phyloP scores from a whole-genome alignment of 805 yeast genomes.

The Hanseniaspora hatyaiensis region DNA sequence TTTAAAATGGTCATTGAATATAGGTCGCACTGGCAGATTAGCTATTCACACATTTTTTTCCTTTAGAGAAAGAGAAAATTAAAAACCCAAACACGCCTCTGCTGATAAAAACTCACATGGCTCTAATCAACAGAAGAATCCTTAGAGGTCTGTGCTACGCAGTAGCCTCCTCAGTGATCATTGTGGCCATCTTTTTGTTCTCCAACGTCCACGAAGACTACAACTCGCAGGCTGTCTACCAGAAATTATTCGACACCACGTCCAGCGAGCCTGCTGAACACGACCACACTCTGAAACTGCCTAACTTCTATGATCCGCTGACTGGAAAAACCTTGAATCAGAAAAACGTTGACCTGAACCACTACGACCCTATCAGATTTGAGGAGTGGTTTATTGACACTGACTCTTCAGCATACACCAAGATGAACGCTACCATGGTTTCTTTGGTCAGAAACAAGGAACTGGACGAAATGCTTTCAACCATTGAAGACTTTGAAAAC shows the following conservation, averaged over 20 bases:
- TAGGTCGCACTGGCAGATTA: no score
- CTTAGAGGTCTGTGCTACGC: constrained; percentile 3
- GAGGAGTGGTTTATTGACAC: constrained; percentile 14
- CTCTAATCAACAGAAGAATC: constrained; percentile 13
- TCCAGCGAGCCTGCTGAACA: background rate
- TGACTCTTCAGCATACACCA: constrained; percentile 14
- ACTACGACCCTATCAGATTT: constrained; percentile 15
- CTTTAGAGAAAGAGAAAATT: background rate
- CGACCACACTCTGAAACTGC: background rate
- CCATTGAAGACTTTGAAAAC: constrained; percentile 53
- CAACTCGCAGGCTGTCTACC: constrained; percentile 10
- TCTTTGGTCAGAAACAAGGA: constrained; percentile 62
- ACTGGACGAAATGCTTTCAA: constrained; percentile 41
- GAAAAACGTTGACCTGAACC: background rate
- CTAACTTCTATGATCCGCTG: constrained; percentile 9
- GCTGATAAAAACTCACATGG: no score
- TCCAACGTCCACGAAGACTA: constrained; percentile 10
- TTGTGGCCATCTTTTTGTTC: background rate
- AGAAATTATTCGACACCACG: constrained; percentile 1
- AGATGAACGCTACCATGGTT: constrained; percentile 54
- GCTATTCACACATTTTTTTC: no score
- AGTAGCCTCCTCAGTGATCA: background rate
- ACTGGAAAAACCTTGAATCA: constrained; percentile 3
- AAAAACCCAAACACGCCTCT: background rate
- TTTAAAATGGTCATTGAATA: no score